Conservation (phyloP, 495 filamentous ascomycete species). For the Penicillium canescens region DNA sequence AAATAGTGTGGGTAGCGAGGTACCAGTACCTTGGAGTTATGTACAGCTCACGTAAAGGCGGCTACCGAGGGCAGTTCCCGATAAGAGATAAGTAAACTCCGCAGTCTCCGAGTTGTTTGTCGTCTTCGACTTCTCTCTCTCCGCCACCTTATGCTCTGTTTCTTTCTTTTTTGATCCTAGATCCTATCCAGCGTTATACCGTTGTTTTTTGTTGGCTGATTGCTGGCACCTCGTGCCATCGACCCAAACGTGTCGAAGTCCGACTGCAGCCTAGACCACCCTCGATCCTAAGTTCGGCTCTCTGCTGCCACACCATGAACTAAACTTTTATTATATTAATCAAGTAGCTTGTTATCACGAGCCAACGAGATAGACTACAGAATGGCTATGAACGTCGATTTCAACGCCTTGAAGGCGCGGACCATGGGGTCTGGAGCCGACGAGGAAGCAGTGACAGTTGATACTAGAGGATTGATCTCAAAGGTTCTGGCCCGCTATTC, state of each 20-base stretch:
- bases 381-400: conserved; percentile 69
- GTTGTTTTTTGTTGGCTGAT: not conserved
- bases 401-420: conserved; percentile 78
- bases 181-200: not conserved
- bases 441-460: conserved; percentile 98
- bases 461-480: conserved; percentile 94
- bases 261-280: not conserved
- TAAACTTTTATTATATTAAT: too few species aligned
- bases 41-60: not conserved
- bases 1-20: not conserved
- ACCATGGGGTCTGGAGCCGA: conserved; percentile 83
- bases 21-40: not conserved
- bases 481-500: conserved; percentile 96
- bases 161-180: not conserved
- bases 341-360: not conserved
- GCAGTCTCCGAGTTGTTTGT: conserved; percentile 6
- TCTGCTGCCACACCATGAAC: too few species aligned
- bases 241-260: not conserved
- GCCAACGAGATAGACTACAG: conserved; percentile 16
- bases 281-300: not conserved
- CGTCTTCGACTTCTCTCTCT: not conserved
- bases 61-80: not conserved
- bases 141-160: not conserved
- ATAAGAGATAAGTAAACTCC: conserved; percentile 15
- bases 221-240: too few species aligned